phyloP scores from a whole-genome alignment of 345 rosid genomes.

The Linum trigynum region DNA sequence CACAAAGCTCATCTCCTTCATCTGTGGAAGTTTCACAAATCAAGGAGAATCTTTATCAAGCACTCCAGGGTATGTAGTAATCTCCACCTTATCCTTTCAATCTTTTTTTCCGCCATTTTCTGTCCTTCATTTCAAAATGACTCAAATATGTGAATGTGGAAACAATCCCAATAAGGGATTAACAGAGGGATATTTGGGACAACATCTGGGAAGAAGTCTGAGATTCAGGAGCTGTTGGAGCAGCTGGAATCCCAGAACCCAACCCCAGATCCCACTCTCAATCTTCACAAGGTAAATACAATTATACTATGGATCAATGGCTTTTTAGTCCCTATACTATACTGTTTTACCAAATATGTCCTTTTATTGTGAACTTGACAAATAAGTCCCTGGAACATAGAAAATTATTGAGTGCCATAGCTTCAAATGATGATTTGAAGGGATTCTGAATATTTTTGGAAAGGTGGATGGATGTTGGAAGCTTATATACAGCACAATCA shows the following conservation, averaged over 20 bases:
- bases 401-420: too few species aligned
- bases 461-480: conserved; percentile 79
- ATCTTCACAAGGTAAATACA: conserved; percentile 44
- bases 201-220: conserved; percentile 48
- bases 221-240: conserved; percentile 51
- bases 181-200: conserved; percentile 86
- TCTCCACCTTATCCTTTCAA: background rate
- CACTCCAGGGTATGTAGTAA: conserved; percentile 32
- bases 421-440: too few species aligned
- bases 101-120: background rate
- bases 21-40: conserved; percentile 18
- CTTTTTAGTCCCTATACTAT: too few species aligned
- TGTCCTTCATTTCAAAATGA: background rate
- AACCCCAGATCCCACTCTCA: conserved; percentile 57
- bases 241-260: conserved; percentile 72
- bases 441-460: too few species aligned
- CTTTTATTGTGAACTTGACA: too few species aligned
- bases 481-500: conserved; percentile 66
- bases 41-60: conserved; percentile 39
- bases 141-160: background rate
- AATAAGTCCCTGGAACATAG: too few species aligned
- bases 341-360: too few species aligned
- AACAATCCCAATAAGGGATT: conserved; percentile 26
- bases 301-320: too few species aligned
- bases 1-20: background rate